A percentile compares a stretch with the other conserved stretches of the same genome.
Evolutionary conservation across 768 basidiomycete species (phyloP).

Genomic region (Cyclocybe aegerita): DNA sequence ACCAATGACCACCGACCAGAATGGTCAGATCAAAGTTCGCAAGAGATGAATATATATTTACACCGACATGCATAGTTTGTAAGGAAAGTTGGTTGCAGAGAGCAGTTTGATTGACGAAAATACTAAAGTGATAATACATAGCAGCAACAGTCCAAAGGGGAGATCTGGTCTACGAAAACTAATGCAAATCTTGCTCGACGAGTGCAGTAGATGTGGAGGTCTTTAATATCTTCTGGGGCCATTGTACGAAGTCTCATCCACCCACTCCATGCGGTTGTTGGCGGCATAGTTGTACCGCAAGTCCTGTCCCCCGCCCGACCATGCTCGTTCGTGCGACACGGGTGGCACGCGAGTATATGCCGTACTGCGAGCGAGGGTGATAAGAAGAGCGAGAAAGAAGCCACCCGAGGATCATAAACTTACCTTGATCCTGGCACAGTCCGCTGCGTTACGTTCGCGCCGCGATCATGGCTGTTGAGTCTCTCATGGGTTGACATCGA

Average conservation of each 20-base stretch:
- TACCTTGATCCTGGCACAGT: constrained; percentile 25
- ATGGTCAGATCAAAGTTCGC: not conserved
- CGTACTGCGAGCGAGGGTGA: constrained; percentile 17
- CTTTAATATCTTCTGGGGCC: constrained; percentile 23
- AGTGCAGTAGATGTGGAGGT: not conserved
- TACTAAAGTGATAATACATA: constrained; percentile 1
- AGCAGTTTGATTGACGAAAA: not conserved
- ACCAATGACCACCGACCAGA: not conserved
- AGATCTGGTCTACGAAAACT: not conserved
- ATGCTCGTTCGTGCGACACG: constrained; percentile 24
- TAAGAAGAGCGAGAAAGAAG: constrained; percentile 3
- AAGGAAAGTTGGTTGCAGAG: not conserved
- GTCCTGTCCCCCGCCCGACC: constrained; percentile 21
- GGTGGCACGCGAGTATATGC: constrained; percentile 30
- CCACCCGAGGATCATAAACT: constrained; percentile 21
- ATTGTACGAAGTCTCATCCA: constrained; percentile 45
- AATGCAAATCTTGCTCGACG: not conserved
- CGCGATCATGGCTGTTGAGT: constrained; percentile 22
- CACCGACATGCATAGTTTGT: not conserved
- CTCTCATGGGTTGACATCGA: constrained; percentile 22
- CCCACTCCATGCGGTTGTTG: constrained; percentile 38
- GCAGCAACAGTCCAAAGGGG: not conserved
- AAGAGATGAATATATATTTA: not conserved
- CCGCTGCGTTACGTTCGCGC: constrained; percentile 5
- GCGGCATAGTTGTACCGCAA: constrained; percentile 26